Evolutionary conservation across 2,329 filamentous ascomycete species (phyloP).

Genomic region (Exophiala phaeomuriformis): DNA sequence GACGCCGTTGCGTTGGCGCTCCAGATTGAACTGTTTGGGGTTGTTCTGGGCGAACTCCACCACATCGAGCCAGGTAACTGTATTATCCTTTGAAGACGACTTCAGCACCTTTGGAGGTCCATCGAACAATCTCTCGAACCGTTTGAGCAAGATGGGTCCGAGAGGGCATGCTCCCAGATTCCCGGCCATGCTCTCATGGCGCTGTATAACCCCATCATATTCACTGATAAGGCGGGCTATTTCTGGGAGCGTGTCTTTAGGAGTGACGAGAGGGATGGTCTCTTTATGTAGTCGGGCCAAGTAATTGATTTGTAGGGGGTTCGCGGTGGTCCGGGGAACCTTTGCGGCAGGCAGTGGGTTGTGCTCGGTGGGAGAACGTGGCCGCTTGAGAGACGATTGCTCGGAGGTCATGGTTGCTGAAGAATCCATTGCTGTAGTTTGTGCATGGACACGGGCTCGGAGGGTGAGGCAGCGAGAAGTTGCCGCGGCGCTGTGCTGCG

Average conservation of each 20-base stretch:
- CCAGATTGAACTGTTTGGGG: constrained; percentile 68
- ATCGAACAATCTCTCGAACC: constrained; percentile 80
- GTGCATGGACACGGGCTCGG: constrained; percentile 12
- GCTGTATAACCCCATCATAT: constrained; percentile 77
- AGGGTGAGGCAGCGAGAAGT: background rate
- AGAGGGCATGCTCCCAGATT: constrained; percentile 77
- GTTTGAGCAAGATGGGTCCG: constrained; percentile 73
- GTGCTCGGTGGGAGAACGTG: constrained; percentile 40
- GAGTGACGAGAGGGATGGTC: constrained; percentile 55
- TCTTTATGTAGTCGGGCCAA: constrained; percentile 56
- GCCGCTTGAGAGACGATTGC: constrained; percentile 36
- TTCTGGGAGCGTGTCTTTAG: constrained; percentile 64
- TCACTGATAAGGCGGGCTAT: constrained; percentile 66
- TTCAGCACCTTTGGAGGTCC: constrained; percentile 63
- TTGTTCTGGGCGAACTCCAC: constrained; percentile 76
- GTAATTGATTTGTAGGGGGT: constrained; percentile 62
- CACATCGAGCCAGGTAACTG: constrained; percentile 75
- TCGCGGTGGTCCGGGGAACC: constrained; percentile 47
- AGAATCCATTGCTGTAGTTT: constrained; percentile 13
- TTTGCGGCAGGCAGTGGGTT: constrained; percentile 38
- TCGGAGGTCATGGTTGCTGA: constrained; percentile 31
- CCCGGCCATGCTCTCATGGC: constrained; percentile 78
- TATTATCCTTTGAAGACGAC: constrained; percentile 54
- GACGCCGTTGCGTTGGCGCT: constrained; percentile 59
- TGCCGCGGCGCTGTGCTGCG: constrained; percentile 21